Evolutionary conservation across 1,139 yeast genomes (phyloP), one percentile per base, ranked within the genome.

Genomic region (Geotrichum cucujoidarum): DNA sequence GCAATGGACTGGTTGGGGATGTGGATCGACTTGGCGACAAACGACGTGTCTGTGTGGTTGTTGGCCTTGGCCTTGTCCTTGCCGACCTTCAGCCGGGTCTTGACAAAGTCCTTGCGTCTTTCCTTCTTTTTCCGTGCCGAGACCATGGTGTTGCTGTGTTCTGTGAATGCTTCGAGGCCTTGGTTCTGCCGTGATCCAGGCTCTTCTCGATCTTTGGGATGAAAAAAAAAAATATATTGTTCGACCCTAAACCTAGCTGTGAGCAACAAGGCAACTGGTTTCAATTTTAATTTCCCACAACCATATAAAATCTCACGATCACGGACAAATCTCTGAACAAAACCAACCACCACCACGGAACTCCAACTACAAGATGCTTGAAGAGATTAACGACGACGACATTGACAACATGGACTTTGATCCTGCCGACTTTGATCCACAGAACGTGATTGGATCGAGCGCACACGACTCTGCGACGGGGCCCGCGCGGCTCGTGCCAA

Each of bases 331-430:
- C n/a, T n/a, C n/a, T n/a, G n/a, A n/a, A n/a, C n/a, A n/a, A n/a
- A n/a, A n/a, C n/a, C n/a, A n/a, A n/a, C n/a, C n/a, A n/a, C n/a
- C n/a, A n/a, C n/a, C n/a, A 31, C 34, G 17, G 16, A 31, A 31
- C 13, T 11, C 13, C 34, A 10, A 30, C 5, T n/a, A n/a, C 11
- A 39, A 14, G 25, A 75, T 75, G 43, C 69, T 89, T 52, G 97
- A 89, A 67, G 95, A 88, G 62, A 39, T 39, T 57, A 81, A 80
- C 55, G 95, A 87, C 65, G 92, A 86, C 53, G 95, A 87, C 60
- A 83, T 90, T 68, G 97, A 89, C 64, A 81, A 87, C 69, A 74
- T 88, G 80, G 96, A 89, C 59, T 83, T 87, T 85, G 96, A 89
- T 67, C 75, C 90, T 36, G 94, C 95, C 8, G 90, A 89, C 70